These are phyloP conservation scores for Phalaenopsis hybrid DNA, from an alignment of 116 monocot genomes.

Conservation along the genomic window DNA sequence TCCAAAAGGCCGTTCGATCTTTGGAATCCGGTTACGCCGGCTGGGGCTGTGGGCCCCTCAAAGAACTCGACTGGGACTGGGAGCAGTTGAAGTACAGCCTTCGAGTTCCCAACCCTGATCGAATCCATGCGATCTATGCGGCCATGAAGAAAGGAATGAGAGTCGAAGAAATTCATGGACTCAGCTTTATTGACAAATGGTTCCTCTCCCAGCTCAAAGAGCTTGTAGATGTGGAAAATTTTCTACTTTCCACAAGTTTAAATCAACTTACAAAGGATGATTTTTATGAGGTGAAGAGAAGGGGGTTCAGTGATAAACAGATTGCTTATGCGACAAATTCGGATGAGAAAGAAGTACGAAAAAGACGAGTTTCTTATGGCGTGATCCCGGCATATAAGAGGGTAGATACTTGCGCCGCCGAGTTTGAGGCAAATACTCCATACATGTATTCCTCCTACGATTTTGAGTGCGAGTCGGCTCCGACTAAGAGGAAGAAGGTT, in stretches of 20 bases:
- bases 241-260: conserved; percentile 40
- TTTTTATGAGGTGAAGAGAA: conserved; percentile 70
- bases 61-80: conserved; percentile 70
- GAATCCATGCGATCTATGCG: conserved; percentile 86
- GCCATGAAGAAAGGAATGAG: conserved; percentile 91
- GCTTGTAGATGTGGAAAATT: conserved; percentile 80
- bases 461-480: conserved; percentile 87
- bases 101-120: conserved; percentile 82
- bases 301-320: conserved; percentile 89
- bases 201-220: conserved; percentile 87
- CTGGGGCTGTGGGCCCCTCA: conserved; percentile 75
- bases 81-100: conserved; percentile 82
- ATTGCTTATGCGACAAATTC: conserved; percentile 74
- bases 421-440: conserved; percentile 96
- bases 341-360: conserved; percentile 56
- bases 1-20: conserved; percentile 94
- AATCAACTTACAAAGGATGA: conserved; percentile 71
- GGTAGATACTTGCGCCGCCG: conserved; percentile 97
- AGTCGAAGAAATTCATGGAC: conserved; percentile 83
- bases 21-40: conserved; percentile 86
- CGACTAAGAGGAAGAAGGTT: conserved; percentile 71
- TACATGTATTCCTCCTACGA: conserved; percentile 99
- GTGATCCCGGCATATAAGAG: conserved; percentile 83
- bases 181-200: conserved; percentile 85
- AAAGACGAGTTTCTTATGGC: conserved; percentile 50